Base-by-base conservation (phyloP, 768 basidiomycete genomes). In the Leccinum pellstonianum region DNA sequence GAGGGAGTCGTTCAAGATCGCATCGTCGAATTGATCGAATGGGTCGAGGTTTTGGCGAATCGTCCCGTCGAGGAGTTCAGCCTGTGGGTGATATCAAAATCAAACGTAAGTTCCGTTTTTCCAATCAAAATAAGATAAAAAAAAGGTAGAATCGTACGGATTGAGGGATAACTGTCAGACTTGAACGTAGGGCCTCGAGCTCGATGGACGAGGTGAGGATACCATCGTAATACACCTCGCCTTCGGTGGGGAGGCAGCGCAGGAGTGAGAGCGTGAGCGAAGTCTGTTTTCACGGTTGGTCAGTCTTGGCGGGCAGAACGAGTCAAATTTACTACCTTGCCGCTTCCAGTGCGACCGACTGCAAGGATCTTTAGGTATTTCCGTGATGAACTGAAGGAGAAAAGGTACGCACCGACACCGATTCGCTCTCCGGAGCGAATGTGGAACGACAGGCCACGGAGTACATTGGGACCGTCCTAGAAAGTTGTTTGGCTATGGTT, bases 91-190 rank as follows among this genome's bases (percentile, higher is more conserved):
- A 5, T 9, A 5, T 17, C 3, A 47, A 43, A 38, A 66, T n/a
- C 17, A 9, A 41, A 10, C 10, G 7, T 3, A 23, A 25, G 33
- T 33, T 52, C 31, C 5, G 15, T 19, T 10, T 38, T 41, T 17
- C 7, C 15, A 3, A 38, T 3, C 7, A 33, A 10, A 33, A 33
- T 10, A 10, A 3, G 10, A n/a, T 2, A 1, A 5, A 3, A 21
- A 21, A 4, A 15, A 25, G 23, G 8, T 1, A 2, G 31, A 27
- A 6, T 10, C 55, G 10, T 46, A 63, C 62, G 25, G 43, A 41
- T 49, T 83, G 81, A 4, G 81, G 82, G 35, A 84, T 86, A 62
- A 86, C 83, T 3, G 86, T 87, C 57, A 89, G 81, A 57, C 79
- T 81, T 2, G 80, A 77, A 47, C 87, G 75, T 49, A 88, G 72